Evolutionary conservation across 441 rosid genomes (phyloP), one percentile per base, ranked within the genome.

Genomic region (Bruguiera hainesii): DNA sequence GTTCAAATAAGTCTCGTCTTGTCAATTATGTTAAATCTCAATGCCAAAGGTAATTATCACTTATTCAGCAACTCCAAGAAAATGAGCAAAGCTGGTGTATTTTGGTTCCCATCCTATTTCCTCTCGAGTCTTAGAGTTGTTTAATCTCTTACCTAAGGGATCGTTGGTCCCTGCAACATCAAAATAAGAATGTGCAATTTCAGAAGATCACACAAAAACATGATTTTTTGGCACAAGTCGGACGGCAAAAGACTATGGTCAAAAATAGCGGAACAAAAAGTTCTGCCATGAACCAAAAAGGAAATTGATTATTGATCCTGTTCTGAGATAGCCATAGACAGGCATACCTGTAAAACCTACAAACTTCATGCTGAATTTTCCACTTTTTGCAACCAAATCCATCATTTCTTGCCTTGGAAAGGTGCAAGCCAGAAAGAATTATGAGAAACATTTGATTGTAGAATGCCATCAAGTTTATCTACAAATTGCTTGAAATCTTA

Each of bases 71-170:
- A 88, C 77, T 67, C 90, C 92, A 2, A 91, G 81, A 82, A 85
- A 93, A 1, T 80, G 82, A 30, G 92, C 86, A 68, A 94, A 94
- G 81, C 97, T 91, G 3, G 80, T 81, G 71, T 88, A 82, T 76
- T 83, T 84, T 0, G 98, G 97, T 76, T 94, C 89, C 97, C 98
- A 91, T 51, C 87, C 96, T 25, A 94, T 67, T 65, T 89, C 93
- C 1, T 78, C 62, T 9, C 88, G 83, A 66, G 98, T 94, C 75
- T 66, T 76, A 0, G 86, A 73, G 84, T 89, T 91, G 89, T 85
- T 87, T 72, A 94, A 73, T 78, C 79, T 89, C 87, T 93, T 93
- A 26, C 98, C 97, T 56, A 89, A 72, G 25, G 89, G 91, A 77
- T 78, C 99, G 60, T 61, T 77, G 1, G 85, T 91, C 67, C 99